These are phyloP conservation scores for Fusarium praegraminearum DNA, from an alignment of 2,329 filamentous ascomycete genomes.

Conservation along the genomic window DNA sequence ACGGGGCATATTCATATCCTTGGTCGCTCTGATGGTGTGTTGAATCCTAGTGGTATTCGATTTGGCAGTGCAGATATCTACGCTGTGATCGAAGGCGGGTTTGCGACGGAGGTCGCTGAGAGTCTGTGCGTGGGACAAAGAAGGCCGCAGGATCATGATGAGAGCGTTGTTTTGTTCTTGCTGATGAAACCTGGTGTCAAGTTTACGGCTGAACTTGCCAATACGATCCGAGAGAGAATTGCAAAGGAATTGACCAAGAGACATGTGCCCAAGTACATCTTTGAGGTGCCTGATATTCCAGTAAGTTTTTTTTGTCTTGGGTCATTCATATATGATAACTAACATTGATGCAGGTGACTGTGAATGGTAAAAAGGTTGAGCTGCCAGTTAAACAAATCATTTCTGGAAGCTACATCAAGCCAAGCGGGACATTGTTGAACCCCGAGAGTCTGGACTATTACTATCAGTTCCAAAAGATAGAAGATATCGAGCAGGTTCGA, in stretches of 20 bases:
- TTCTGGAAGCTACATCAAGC: constrained; percentile 77
- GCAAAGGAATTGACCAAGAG: constrained; percentile 74
- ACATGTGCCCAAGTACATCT: constrained; percentile 83
- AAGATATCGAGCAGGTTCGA: constrained; percentile 46
- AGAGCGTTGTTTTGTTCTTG: constrained; percentile 67
- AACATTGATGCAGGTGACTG: constrained; percentile 69
- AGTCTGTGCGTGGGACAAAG: constrained; percentile 85
- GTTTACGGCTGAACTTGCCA: constrained; percentile 67
- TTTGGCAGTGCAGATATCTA: constrained; percentile 88
- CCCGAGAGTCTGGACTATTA: constrained; percentile 81
- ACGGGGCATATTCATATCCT: constrained; percentile 76
- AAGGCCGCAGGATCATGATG: constrained; percentile 66
- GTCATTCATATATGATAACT: constrained; percentile 8
- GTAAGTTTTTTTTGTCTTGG: constrained; percentile 60
- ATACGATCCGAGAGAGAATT: constrained; percentile 73
- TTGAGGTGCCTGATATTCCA: constrained; percentile 84
- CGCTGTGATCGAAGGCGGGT: constrained; percentile 75
- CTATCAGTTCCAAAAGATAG: constrained; percentile 72
- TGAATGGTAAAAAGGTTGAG: constrained; percentile 89
- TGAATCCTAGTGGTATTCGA: constrained; percentile 82
- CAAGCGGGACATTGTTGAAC: constrained; percentile 81
- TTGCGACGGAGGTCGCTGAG: constrained; percentile 73
- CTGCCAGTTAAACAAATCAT: constrained; percentile 87
- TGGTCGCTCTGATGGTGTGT: constrained; percentile 80
- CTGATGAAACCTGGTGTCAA: constrained; percentile 67